Conservation (phyloP, 495 filamentous ascomycete genomes). For the Pyrenopolyporus hunteri region DNA sequence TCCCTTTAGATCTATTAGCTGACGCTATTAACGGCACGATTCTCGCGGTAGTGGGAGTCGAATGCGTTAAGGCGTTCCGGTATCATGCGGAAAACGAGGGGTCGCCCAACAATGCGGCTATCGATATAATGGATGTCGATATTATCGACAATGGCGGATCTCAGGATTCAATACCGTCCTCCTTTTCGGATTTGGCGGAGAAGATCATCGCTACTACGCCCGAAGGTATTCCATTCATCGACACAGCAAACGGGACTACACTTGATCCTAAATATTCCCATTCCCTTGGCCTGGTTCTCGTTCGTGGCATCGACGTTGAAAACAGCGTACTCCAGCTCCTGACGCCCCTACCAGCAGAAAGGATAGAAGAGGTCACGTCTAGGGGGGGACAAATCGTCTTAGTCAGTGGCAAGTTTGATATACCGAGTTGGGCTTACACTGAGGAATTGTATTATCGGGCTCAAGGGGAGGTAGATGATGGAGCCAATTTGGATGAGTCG, state of each 20-base stretch:
- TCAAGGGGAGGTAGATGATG: conserved; percentile 30
- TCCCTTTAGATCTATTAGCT: conserved; percentile 44
- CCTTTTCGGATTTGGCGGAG: conserved; percentile 11
- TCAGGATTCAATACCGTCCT: background rate
- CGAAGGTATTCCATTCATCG: conserved; percentile 51
- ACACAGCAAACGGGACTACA: conserved; percentile 45
- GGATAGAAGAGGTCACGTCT: conserved; percentile 38
- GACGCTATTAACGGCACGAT: conserved; percentile 55
- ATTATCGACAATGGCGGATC: background rate
- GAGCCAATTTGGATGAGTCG: conserved; percentile 22
- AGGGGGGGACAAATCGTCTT: conserved; percentile 53
- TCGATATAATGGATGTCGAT: conserved; percentile 27
- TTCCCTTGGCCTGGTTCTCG: conserved; percentile 57
- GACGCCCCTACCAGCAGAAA: conserved; percentile 50
- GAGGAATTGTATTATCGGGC: conserved; percentile 52
- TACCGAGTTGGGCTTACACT: conserved; percentile 64
- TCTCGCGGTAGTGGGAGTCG: conserved; percentile 48
- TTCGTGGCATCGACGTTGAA: conserved; percentile 59
- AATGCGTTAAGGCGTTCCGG: conserved; percentile 44
- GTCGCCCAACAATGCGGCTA: conserved; percentile 5
- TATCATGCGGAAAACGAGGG: conserved; percentile 17
- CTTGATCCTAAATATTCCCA: conserved; percentile 54
- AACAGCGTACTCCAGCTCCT: conserved; percentile 57
- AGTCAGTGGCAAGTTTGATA: conserved; percentile 63
- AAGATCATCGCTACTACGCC: conserved; percentile 19